These are phyloP conservation scores for Paraconiothyrium sp. DNA, from an alignment of 2,329 filamentous ascomycete species.

Conservation along the genomic window DNA sequence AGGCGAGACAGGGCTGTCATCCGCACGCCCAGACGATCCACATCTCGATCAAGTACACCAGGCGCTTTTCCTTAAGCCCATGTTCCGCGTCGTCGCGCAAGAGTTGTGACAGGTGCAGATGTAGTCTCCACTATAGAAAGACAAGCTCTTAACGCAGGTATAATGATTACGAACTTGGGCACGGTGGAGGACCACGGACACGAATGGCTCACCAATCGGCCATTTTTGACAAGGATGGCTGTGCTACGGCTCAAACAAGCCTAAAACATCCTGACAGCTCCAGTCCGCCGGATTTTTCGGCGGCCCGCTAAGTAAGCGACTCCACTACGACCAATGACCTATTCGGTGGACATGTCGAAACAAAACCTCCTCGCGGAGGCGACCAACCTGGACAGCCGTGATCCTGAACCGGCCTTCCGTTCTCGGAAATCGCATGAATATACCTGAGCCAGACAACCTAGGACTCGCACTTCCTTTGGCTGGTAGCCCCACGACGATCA, in stretches of 20 bases:
- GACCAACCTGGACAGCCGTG: conserved; percentile 23
- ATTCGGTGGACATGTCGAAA: conserved; percentile 29
- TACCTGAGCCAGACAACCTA: conserved; percentile 36
- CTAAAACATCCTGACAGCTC: conserved; percentile 32
- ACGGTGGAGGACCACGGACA: conserved; percentile 22
- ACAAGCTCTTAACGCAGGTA: conserved; percentile 30
- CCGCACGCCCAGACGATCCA: conserved; percentile 16
- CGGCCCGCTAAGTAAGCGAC: conserved; percentile 44
- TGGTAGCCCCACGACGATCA: conserved; percentile 35
- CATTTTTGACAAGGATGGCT: conserved; percentile 24
- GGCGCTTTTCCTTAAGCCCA: conserved; percentile 28
- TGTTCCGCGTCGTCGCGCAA: conserved; percentile 18
- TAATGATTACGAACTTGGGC: conserved; percentile 26
- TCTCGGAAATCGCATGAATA: conserved; percentile 34
- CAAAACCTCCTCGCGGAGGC: conserved; percentile 36
- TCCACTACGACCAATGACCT: conserved; percentile 37
- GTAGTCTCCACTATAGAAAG: conserved; percentile 12
- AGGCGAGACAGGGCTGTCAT: conserved; percentile 12
- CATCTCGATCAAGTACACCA: conserved; percentile 12
- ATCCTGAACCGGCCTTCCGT: conserved; percentile 27
- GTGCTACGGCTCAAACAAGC: conserved; percentile 37
- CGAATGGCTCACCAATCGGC: conserved; percentile 40
- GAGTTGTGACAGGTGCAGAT: conserved; percentile 29
- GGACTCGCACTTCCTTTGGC: conserved; percentile 39
- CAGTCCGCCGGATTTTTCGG: conserved; percentile 32